Percentiles rank a stretch among this genome's conserved stretches.
phyloP scores from a whole-genome alignment of 2,329 filamentous ascomycete species.

The Meredithiella fracta region DNA sequence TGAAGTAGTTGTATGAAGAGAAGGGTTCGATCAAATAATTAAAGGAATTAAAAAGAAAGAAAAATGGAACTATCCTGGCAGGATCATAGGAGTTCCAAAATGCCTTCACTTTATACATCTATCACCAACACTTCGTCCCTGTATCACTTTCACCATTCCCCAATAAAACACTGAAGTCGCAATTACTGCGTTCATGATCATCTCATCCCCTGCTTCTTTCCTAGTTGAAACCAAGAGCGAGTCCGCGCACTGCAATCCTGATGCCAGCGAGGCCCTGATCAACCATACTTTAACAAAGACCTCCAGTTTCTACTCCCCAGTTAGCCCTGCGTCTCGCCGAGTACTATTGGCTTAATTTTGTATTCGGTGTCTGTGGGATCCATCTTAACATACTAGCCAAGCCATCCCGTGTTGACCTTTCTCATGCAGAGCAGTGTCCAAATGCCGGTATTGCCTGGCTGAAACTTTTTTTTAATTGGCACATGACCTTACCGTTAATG shows the following conservation, averaged over 20 bases:
- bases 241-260: slow-evolving; percentile 2
- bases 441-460: background rate
- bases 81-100: too few species aligned
- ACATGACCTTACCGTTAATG: too few species aligned
- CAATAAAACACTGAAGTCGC: background rate
- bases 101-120: background rate
- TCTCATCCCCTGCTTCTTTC: background rate
- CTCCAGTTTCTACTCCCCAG: background rate
- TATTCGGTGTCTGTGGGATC: too few species aligned
- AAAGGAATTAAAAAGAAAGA: too few species aligned
- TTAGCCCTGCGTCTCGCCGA: background rate
- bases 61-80: too few species aligned
- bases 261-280: background rate
- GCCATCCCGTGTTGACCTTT: background rate
- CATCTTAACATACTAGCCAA: too few species aligned
- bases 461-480: background rate
- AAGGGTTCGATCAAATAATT: too few species aligned
- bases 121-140: background rate
- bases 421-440: background rate
- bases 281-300: background rate
- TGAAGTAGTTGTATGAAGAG: too few species aligned
- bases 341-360: too few species aligned
- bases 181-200: background rate
- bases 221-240: background rate
- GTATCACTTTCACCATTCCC: background rate